Base-by-base conservation (phyloP, 1,284 basidiomycete species). In the Leccinum solheimii region DNA sequence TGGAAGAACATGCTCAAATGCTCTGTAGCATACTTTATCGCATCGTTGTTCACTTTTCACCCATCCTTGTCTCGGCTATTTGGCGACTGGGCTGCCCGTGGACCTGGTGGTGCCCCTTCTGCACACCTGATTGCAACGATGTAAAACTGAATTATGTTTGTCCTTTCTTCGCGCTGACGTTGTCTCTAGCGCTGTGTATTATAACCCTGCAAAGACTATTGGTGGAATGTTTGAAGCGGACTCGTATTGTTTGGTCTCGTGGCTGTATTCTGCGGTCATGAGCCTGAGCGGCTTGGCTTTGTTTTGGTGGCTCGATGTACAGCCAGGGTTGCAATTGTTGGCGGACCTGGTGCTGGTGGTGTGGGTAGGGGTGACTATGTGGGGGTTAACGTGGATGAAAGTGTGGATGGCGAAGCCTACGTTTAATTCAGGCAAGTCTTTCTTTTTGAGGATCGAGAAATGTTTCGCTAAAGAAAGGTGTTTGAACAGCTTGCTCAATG, bases 51-150 rank as follows among this genome's bases (percentile, higher is more conserved):
- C 82, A 98, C 97, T 0, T 98, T 95, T 74, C 87, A 88, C 8
- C 88, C 92, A 0, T 79, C 80, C 56, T 77, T 93, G 19, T 86
- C 91, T 4, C 78, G 80, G 16, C 76, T 90, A 60, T 82, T 92
- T 59, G 81, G 84, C 3, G 83, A 88, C 68, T 75, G 90, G 50
- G 83, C 87, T 7, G 80, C 83, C 5, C 78, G 82, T 58, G 86
- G 81, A 61, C 70, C 77, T 34, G 76, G 73, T 6, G 49, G 10
- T 2, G 67, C 75, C 51, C 87, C 88, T 53, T 89, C 86, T 63
- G 93, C 87, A 0, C 95, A 97, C 78, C 89, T 97, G 88, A 90
- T 97, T 10, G 93, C 95, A 2, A 96, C 95, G 2, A 88, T 94
- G 90, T 82, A 78, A 81, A 30, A 78, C 80, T 14, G 13, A 6